A percentile compares a stretch with the other conserved stretches of the same genome.
Evolutionary conservation across 2,329 filamentous ascomycete genomes (phyloP).

Genomic region (Hypoxylon sp.): DNA sequence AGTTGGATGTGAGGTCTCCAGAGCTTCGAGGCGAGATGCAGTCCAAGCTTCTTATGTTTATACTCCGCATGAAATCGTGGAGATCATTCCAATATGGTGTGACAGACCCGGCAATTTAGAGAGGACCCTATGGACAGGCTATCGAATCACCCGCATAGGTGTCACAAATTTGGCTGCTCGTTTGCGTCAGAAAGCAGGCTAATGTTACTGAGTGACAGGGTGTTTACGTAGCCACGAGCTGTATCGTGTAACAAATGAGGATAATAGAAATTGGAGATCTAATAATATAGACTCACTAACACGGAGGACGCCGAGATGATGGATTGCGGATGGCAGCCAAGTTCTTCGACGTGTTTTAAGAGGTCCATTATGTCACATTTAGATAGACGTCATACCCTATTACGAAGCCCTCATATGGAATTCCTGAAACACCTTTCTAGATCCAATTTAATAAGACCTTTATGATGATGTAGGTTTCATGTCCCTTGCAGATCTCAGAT

Average conservation of each 20-base stretch:
- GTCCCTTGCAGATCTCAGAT: slow-evolving; percentile 37
- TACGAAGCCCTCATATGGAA: slow-evolving; percentile 1
- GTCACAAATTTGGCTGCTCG: slow-evolving; percentile 22
- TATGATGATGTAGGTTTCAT: slow-evolving; percentile 27
- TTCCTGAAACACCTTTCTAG: slow-evolving; percentile 25
- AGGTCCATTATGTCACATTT: slow-evolving; percentile 11
- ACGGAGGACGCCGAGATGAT: slow-evolving; percentile 30
- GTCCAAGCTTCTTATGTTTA: slow-evolving; percentile 14
- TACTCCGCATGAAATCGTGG: slow-evolving; percentile 19
- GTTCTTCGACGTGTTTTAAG: not conserved
- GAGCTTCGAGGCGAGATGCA: slow-evolving; percentile 3
- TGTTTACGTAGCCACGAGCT: slow-evolving; percentile 34
- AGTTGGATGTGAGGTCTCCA: not conserved
- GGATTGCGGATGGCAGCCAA: slow-evolving; percentile 25
- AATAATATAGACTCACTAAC: slow-evolving; percentile 12
- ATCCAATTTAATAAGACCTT: slow-evolving; percentile 26
- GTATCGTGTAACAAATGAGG: slow-evolving; percentile 24
- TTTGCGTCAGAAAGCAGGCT: slow-evolving; percentile 29
- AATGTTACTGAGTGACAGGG: slow-evolving; percentile 31
- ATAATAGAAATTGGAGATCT: slow-evolving; percentile 8
- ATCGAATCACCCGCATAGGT: slow-evolving; percentile 22
- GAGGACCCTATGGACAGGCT: slow-evolving; percentile 12
- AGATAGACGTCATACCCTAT: slow-evolving; percentile 32
- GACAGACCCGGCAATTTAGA: slow-evolving; percentile 23
- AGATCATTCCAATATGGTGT: slow-evolving; percentile 36